These are phyloP conservation scores for Metrosideros polymorpha DNA, from an alignment of 441 rosid species.

Conservation along the genomic window DNA sequence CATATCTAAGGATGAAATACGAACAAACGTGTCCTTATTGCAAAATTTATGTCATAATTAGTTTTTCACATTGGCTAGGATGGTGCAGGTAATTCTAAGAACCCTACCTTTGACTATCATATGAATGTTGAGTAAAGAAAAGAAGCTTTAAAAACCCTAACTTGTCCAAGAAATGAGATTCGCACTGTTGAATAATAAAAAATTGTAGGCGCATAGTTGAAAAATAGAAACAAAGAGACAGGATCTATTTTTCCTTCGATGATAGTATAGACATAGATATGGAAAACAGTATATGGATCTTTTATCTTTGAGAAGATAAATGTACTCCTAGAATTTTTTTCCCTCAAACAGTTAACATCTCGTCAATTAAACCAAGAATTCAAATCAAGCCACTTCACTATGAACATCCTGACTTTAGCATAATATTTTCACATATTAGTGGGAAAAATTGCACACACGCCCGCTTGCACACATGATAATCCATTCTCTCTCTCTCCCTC, in stretches of 20 bases:
- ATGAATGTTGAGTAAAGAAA: not conserved
- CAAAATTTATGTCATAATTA: not conserved
- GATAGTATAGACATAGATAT: not conserved
- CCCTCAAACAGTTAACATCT: not conserved
- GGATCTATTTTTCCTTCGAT: not conserved
- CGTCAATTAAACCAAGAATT: not conserved
- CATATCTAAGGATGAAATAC: not conserved
- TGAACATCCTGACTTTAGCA: not conserved
- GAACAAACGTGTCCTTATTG: not conserved
- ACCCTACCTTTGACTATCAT: not conserved
- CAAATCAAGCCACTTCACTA: not conserved
- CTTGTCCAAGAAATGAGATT: not conserved
- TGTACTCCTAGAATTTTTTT: not conserved
- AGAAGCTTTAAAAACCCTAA: not conserved
- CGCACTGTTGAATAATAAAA: not conserved
- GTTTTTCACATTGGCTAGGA: not conserved
- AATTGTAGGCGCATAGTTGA: not conserved
- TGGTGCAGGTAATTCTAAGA: not conserved
- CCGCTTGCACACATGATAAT: not conserved
- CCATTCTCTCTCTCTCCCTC: not conserved
- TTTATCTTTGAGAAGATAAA: not conserved
- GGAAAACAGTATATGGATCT: not conserved
- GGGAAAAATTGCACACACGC: not conserved
- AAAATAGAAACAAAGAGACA: not conserved
- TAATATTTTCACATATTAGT: not conserved